Percentiles rank a stretch among this genome's conserved stretches.
These are phyloP conservation scores for Flammula alnicola DNA, from an alignment of 1,284 basidiomycete genomes.

Conservation along the genomic window DNA sequence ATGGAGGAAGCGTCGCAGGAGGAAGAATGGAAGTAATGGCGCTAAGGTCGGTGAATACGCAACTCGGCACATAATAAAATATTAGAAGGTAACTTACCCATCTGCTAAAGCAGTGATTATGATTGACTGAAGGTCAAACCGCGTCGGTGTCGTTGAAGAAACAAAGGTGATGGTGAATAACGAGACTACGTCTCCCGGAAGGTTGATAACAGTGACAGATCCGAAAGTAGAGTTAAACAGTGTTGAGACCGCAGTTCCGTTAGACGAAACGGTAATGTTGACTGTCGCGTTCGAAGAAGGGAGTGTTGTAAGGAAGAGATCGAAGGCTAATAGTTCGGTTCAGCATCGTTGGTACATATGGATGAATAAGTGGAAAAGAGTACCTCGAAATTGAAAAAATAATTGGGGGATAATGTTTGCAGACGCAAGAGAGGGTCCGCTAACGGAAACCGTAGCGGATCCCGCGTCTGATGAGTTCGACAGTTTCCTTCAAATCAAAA, in stretches of 20 bases:
- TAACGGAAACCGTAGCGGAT: constrained; percentile 40
- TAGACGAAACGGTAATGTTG: constrained; percentile 51
- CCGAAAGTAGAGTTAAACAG: constrained; percentile 40
- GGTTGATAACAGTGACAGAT: constrained; percentile 40
- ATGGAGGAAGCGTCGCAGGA: constrained; percentile 42
- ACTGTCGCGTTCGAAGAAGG: constrained; percentile 51
- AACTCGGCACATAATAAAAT: too few relatives aligned
- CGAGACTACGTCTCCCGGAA: constrained; percentile 43
- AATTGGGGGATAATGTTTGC: constrained; percentile 54
- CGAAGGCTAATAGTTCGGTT: constrained; percentile 40
- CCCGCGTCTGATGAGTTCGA: constrained; percentile 25
- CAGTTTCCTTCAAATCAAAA: constrained; percentile 15
- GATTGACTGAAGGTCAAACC: constrained; percentile 48
- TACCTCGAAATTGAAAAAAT: constrained; percentile 58
- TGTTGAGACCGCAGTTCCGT: constrained; percentile 35
- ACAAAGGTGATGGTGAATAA: constrained; percentile 49
- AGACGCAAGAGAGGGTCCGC: constrained; percentile 33
- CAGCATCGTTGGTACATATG: constrained; percentile 3
- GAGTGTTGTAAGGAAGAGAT: constrained; percentile 48
- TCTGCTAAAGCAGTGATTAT: constrained; percentile 42
- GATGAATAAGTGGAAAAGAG: constrained; percentile 10
- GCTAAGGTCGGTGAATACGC: constrained; percentile 30
- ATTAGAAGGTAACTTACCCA: constrained; percentile 37
- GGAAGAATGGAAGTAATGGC: constrained; percentile 46
- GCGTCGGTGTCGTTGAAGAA: constrained; percentile 29